Conservation (phyloP, 805 yeast genomes). For the Candida orba region DNA sequence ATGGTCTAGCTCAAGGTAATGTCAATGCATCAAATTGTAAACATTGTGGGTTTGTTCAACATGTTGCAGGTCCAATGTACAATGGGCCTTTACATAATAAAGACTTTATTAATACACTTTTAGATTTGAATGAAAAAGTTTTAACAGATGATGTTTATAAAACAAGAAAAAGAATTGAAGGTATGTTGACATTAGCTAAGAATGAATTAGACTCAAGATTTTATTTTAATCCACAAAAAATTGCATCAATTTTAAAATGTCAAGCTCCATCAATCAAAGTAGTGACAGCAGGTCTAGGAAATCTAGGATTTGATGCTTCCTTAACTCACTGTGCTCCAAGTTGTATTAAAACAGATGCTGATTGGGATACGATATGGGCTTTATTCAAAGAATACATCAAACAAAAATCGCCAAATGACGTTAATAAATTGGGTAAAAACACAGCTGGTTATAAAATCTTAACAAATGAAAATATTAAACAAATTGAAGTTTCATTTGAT, state of each 20-base stretch:
- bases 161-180: constrained; percentile 78
- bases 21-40: constrained; percentile 50
- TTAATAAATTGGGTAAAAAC: constrained; percentile 30
- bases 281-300: constrained; percentile 74
- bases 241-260: constrained; percentile 70
- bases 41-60: constrained; percentile 63
- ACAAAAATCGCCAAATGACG: constrained; percentile 32
- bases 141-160: constrained; percentile 56
- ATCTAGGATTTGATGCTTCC: constrained; percentile 75
- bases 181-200: constrained; percentile 83
- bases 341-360: constrained; percentile 84
- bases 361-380: constrained; percentile 73
- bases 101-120: constrained; percentile 57
- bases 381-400: constrained; percentile 59
- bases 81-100: constrained; percentile 68
- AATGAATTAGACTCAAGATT: constrained; percentile 71
- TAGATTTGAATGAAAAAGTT: constrained; percentile 41
- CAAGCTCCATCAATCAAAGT: constrained; percentile 76
- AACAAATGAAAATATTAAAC: constrained; percentile 33
- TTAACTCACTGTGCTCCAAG: constrained; percentile 86
- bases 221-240: constrained; percentile 72
- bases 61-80: constrained; percentile 97
- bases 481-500: constrained; percentile 46
- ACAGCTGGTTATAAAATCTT: constrained; percentile 55
- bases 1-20: constrained; percentile 57